These are phyloP conservation scores for Knufia fluminis DNA, from an alignment of 2,329 filamentous ascomycete species.

Conservation along the genomic window DNA sequence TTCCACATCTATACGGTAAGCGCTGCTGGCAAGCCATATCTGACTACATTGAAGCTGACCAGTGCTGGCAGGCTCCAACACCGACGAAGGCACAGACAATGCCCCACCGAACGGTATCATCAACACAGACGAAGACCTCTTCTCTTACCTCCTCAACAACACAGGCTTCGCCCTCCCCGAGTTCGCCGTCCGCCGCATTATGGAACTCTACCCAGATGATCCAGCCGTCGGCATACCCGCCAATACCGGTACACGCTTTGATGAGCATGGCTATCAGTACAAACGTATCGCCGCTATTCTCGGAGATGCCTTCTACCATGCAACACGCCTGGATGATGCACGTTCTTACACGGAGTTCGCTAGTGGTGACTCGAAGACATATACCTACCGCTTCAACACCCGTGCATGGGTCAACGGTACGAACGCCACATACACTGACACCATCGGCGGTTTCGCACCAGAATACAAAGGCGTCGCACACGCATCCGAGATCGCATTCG, in stretches of 20 bases:
- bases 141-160: constrained; percentile 30
- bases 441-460: constrained; percentile 34
- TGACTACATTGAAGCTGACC: too few species aligned
- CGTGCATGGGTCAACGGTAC: constrained; percentile 10
- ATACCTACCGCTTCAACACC: constrained; percentile 55
- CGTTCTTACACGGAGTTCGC: constrained; percentile 39
- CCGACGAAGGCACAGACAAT: constrained; percentile 55
- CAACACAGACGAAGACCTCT: constrained; percentile 46
- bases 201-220: constrained; percentile 44
- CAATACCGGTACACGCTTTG: constrained; percentile 20
- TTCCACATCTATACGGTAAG: constrained; percentile 46
- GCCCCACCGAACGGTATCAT: constrained; percentile 38
- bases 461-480: constrained; percentile 41
- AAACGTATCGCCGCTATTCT: constrained; percentile 47
- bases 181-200: constrained; percentile 32
- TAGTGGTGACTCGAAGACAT: constrained; percentile 37
- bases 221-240: constrained; percentile 28
- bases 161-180: constrained; percentile 19
- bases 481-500: constrained; percentile 47
- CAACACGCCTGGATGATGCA: constrained; percentile 44
- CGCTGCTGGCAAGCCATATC: too few species aligned
- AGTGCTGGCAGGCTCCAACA: constrained; percentile 44
- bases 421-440: constrained; percentile 21
- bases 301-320: constrained; percentile 49
- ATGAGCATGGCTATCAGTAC: constrained; percentile 38